Conservation (phyloP, 2,329 filamentous ascomycete genomes). For the Cladorrhinum sp. region DNA sequence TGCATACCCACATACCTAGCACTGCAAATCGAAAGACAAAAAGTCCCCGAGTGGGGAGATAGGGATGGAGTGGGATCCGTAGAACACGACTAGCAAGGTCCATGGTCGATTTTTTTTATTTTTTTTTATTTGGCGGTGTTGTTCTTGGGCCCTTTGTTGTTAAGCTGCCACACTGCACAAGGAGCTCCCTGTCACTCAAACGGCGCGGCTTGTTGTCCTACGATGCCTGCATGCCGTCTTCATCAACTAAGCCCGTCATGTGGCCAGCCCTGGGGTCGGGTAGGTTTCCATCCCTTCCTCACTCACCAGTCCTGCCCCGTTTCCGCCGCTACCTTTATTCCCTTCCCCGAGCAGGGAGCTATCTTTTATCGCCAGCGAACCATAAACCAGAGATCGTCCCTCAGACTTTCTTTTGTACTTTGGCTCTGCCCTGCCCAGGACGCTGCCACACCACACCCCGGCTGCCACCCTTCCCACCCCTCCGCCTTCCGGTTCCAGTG, state of each 20-base stretch:
- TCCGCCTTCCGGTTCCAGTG: slow-evolving; percentile 1
- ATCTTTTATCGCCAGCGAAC: neutral
- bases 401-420: neutral
- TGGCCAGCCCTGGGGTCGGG: slow-evolving; percentile 10
- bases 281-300: too few species aligned
- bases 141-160: slow-evolving; percentile 9
- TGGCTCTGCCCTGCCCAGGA: neutral
- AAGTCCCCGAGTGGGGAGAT: slow-evolving; percentile 13
- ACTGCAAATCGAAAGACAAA: neutral
- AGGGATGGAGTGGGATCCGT: neutral
- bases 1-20: neutral
- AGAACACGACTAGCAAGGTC: slow-evolving; percentile 1
- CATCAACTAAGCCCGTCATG: slow-evolving; percentile 23
- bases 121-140: slow-evolving; percentile 5
- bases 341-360: neutral
- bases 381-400: neutral
- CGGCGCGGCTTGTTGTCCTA: slow-evolving; percentile 12
- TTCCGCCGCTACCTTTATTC: neutral
- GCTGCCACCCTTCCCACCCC: slow-evolving; percentile 9
- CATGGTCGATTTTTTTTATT: slow-evolving; percentile 11
- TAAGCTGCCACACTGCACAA: slow-evolving; percentile 20
- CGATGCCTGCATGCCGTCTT: slow-evolving; percentile 21
- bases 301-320: too few species aligned
- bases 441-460: neutral
- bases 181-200: slow-evolving; percentile 17